Evolutionary conservation across 78 protist genomes (phyloP).

Genomic region (Isochrysis galbana): DNA sequence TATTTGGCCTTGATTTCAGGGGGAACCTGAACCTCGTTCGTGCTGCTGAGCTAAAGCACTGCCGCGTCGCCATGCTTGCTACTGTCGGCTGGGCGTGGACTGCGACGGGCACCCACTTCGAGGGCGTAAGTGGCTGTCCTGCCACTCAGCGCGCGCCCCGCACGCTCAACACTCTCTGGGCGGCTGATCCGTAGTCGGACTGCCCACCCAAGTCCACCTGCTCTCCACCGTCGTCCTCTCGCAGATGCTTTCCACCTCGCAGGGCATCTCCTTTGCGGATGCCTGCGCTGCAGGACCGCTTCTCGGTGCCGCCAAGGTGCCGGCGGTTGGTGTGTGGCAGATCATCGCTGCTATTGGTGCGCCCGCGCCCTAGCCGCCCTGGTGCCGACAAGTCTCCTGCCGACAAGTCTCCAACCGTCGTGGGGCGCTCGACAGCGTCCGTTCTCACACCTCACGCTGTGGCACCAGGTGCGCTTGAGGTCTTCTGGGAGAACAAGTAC

Average conservation of each 20-base stretch:
- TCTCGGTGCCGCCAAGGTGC: neutral
- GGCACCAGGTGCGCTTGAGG: neutral
- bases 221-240: too few relatives aligned
- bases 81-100: neutral
- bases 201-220: too few relatives aligned
- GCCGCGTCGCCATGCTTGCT: constrained; percentile 4
- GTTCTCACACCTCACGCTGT: too few relatives aligned
- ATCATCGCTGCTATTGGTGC: neutral
- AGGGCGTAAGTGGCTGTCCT: too few relatives aligned
- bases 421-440: too few relatives aligned
- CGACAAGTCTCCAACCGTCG: too few relatives aligned
- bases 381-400: too few relatives aligned
- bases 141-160: too few relatives aligned
- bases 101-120: constrained; percentile 24
- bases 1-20: too few relatives aligned
- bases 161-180: too few relatives aligned
- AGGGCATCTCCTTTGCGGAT: neutral
- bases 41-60: neutral
- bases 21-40: neutral
- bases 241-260: neutral
- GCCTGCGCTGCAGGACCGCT: neutral
- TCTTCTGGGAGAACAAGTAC: constrained; percentile 8
- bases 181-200: too few relatives aligned
- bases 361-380: too few relatives aligned
- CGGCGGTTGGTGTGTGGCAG: neutral